Base-by-base conservation (phyloP, 371 early-diverging fungal species). In the Rhizomucor miehei region DNA sequence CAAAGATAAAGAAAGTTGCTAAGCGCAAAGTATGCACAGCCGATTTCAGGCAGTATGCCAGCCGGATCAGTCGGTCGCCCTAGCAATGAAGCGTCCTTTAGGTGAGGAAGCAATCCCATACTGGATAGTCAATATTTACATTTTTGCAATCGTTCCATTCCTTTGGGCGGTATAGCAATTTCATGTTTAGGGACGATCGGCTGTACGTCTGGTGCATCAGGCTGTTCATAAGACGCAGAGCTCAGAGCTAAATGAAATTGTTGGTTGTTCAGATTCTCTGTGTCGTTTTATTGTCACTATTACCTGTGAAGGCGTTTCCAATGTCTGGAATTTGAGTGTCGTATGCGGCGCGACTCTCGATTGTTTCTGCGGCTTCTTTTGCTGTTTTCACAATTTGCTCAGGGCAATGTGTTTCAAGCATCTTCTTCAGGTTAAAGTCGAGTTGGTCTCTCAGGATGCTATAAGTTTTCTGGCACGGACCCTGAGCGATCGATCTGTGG, bases 1-100 rank as follows among this genome's bases (percentile, higher is more conserved):
- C 94, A 94, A 38, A 97, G 60, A 62, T 88, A 92, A 44, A 95
- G 80, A 23, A 82, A 72, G 60, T 91, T 87, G 63, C 91, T 92
- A 43, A 95, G 84, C 4, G 90, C 88, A 48, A 94, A 88, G 87
- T 94, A 97, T 8, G 90, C 95, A 34, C 91, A 84, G 40, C 86
- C 75, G 50, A 97, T 88, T 54, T 90, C 89, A n/a, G 93, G 88
- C 2, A 63, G 64, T 23, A 77, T 45, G 12, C 77, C 77, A 40
- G 57, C 57, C 3, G 69, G 60, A 46, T 60, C 63, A 4, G 54
- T 60, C 13, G 59, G 36, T 44, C 65, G 54, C 50, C 61, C 71
- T 75, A 47, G 23, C n/a, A 6, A 23, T 44, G n/a, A 10, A 44
- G 2, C 14, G 12, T 24, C 9, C 1, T 16, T 12, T 0, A 20